Percentiles rank a stretch among this genome's conserved stretches.
These are phyloP conservation scores for Tilletiopsis washingtonensis DNA, from an alignment of 1,284 basidiomycete species.

Conservation along the genomic window DNA sequence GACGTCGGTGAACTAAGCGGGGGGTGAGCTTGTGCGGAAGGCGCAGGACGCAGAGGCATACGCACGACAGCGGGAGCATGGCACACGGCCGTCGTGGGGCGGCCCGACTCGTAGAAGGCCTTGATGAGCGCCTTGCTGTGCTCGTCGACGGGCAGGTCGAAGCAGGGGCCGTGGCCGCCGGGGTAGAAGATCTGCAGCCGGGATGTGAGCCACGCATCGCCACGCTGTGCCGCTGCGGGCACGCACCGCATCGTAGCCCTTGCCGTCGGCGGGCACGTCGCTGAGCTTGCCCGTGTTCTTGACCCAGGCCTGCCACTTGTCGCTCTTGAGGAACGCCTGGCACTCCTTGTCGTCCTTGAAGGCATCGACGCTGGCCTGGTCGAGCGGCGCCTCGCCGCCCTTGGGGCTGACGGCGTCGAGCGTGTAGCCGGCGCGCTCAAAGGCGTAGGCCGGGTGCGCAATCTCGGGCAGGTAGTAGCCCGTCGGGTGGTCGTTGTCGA, in stretches of 20 bases:
- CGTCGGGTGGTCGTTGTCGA: constrained; percentile 56
- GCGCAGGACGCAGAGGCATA: neutral
- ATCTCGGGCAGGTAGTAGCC: constrained; percentile 53
- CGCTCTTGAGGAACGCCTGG: constrained; percentile 60
- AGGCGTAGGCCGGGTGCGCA: constrained; percentile 69
- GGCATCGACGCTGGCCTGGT: constrained; percentile 57
- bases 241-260: constrained; percentile 59
- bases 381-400: constrained; percentile 67
- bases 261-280: constrained; percentile 55
- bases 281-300: constrained; percentile 58
- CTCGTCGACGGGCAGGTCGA: constrained; percentile 31
- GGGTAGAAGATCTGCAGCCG: constrained; percentile 77
- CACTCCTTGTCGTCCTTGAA: constrained; percentile 55
- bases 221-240: too few relatives aligned
- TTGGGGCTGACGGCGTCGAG: constrained; percentile 66
- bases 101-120: constrained; percentile 28
- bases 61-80: constrained; percentile 19
- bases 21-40: neutral
- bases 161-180: constrained; percentile 54
- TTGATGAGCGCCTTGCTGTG: constrained; percentile 24
- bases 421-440: constrained; percentile 54
- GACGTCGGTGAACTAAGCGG: constrained; percentile 26
- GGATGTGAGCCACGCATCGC: too few relatives aligned
- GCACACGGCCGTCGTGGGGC: constrained; percentile 32
- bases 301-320: constrained; percentile 54